A percentile compares a stretch with the other conserved stretches of the same genome.
Evolutionary conservation across 2,329 filamentous ascomycete species (phyloP).

Genomic region (Colletotrichum salicis): DNA sequence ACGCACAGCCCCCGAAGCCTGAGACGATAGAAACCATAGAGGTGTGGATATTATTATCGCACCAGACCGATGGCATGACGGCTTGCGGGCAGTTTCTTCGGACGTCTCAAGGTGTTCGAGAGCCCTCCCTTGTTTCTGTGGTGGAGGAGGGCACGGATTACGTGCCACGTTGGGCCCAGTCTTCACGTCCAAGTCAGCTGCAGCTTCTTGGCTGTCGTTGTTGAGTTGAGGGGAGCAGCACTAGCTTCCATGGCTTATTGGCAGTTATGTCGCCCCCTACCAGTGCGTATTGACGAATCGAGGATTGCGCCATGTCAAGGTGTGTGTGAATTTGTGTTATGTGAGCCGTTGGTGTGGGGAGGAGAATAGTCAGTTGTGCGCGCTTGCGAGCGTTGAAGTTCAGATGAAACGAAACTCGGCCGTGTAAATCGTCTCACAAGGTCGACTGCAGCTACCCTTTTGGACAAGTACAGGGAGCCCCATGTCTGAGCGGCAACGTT

Average conservation of each 20-base stretch:
- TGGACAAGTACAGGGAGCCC: background rate
- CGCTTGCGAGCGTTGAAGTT: constrained; percentile 7
- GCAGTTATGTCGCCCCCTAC: background rate
- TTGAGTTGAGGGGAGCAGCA: constrained; percentile 20
- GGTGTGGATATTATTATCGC: constrained; percentile 29
- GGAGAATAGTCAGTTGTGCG: background rate
- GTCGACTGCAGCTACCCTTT: constrained; percentile 1
- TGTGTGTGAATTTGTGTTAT: constrained; percentile 10
- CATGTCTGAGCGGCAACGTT: constrained; percentile 16
- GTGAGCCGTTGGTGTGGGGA: constrained; percentile 5
- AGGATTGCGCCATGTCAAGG: background rate
- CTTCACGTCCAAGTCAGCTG: background rate
- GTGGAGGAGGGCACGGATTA: background rate
- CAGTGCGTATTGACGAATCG: constrained; percentile 8
- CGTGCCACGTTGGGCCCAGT: background rate
- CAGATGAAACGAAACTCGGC: constrained; percentile 33
- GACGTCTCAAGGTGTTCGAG: constrained; percentile 30
- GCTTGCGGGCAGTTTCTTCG: constrained; percentile 2
- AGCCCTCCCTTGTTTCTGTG: constrained; percentile 1
- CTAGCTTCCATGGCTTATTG: constrained; percentile 4
- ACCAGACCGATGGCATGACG: background rate
- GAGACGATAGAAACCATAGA: constrained; percentile 23
- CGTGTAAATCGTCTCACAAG: constrained; percentile 22
- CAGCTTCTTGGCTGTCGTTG: background rate
- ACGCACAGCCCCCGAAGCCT: constrained; percentile 17